Conservation (phyloP, 83 land plant species). For the Picea engelmannii region DNA sequence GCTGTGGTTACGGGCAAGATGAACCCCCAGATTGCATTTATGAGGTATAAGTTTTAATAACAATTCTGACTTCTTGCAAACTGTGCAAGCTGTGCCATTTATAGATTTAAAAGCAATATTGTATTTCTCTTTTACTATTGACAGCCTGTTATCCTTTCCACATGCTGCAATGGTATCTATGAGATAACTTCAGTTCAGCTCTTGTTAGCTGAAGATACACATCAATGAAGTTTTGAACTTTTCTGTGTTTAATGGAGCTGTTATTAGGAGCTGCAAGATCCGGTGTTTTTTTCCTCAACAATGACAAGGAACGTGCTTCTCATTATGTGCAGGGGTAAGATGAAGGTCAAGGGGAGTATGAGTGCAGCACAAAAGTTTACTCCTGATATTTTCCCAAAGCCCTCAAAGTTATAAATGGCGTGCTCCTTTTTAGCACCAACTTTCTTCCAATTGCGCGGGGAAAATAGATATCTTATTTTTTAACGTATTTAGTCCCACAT, state of each 20-base stretch:
- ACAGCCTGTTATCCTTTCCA: too few relatives aligned
- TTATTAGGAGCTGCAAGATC: neutral
- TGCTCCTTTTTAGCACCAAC: neutral
- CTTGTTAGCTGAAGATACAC: neutral
- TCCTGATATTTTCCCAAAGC: constrained; percentile 93
- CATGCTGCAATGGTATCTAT: too few relatives aligned
- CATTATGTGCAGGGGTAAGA: constrained; percentile 71
- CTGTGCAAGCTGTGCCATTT: neutral
- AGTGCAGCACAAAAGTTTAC: constrained; percentile 98
- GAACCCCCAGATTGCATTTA: constrained; percentile 96
- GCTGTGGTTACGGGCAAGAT: constrained; percentile 78
- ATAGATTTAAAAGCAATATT: neutral
- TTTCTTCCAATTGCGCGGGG: neutral
- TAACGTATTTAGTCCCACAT: neutral
- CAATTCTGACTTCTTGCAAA: neutral
- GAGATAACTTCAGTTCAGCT: neutral
- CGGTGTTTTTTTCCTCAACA: neutral
- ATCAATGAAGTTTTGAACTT: neutral
- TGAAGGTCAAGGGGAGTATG: constrained; percentile 92
- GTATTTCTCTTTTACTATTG: neutral
- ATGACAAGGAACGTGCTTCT: neutral
- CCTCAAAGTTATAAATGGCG: constrained; percentile 61
- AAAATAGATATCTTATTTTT: neutral
- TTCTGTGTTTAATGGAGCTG: neutral
- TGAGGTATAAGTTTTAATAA: constrained; percentile 53